These are phyloP conservation scores for Santalum album DNA, from an alignment of 164 flowering plant species.

Conservation along the genomic window DNA sequence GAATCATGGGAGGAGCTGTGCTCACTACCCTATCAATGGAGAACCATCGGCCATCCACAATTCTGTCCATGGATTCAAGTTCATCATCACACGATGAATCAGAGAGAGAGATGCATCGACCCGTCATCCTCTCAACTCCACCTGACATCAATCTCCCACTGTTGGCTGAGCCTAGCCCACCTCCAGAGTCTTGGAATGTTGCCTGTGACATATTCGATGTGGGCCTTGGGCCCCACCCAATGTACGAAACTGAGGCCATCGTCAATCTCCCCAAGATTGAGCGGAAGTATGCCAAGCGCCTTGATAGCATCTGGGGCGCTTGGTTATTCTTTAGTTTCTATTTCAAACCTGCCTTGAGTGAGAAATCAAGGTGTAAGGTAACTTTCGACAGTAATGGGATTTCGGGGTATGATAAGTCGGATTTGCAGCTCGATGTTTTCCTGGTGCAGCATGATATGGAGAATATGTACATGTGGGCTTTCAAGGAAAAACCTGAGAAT, in stretches of 20 bases:
- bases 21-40: conserved; percentile 6
- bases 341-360: conserved; percentile 29
- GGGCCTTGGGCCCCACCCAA: conserved; percentile 23
- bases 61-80: not conserved
- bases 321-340: conserved; percentile 31
- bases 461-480: conserved; percentile 39
- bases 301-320: conserved; percentile 33
- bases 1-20: conserved; percentile 23
- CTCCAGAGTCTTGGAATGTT: conserved; percentile 9
- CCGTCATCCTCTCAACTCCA: not conserved
- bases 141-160: not conserved
- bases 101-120: not conserved
- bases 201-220: conserved; percentile 24
- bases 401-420: conserved; percentile 24
- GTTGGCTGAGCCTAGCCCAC: not conserved
- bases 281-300: conserved; percentile 17
- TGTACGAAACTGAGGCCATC: conserved; percentile 13
- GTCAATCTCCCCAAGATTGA: conserved; percentile 14
- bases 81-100: not conserved
- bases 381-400: conserved; percentile 20
- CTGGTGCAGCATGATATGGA: conserved; percentile 39
- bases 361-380: conserved; percentile 22
- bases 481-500: conserved; percentile 30
- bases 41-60: not conserved
- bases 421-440: conserved; percentile 21